Evolutionary conservation across 176 grass and related monocot genomes (phyloP).

Genomic region (Stipa capillata): DNA sequence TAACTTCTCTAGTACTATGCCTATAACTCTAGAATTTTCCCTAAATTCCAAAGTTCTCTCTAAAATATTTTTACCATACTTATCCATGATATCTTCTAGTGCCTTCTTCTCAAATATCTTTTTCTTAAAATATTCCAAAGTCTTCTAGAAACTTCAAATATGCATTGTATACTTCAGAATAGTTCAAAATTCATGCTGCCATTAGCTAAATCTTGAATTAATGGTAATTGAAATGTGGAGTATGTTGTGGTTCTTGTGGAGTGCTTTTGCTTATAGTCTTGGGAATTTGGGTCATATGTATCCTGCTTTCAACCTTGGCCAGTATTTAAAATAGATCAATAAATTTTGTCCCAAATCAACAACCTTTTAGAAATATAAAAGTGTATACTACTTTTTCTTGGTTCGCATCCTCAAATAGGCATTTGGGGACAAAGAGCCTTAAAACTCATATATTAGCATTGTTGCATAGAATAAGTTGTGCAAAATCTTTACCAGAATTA

Average conservation of each 20-base stretch:
- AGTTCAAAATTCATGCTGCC: too few relatives aligned
- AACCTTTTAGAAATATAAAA: background rate
- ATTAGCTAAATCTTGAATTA: too few relatives aligned
- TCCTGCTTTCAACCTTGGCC: background rate
- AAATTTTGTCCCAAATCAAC: background rate
- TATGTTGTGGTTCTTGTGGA: background rate
- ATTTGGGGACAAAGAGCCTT: conserved; percentile 87
- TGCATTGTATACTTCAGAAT: too few relatives aligned
- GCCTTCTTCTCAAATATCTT: too few relatives aligned
- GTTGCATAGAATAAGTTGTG: conserved; percentile 75
- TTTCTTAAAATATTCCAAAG: too few relatives aligned
- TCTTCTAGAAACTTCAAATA: too few relatives aligned
- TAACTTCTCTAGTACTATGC: too few relatives aligned
- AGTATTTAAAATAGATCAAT: background rate
- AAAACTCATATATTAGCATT: conserved; percentile 85
- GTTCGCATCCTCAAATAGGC: too few relatives aligned
- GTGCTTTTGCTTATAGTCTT: background rate
- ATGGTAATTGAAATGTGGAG: background rate
- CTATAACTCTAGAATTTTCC: too few relatives aligned
- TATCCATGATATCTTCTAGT: too few relatives aligned
- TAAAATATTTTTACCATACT: too few relatives aligned
- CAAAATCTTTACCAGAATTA: conserved; percentile 83
- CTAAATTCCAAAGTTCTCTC: too few relatives aligned
- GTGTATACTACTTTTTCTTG: conserved; percentile 6
- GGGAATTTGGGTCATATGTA: background rate